Base-by-base conservation (phyloP, 352 stramenopile genomes). In the Hyaloperonospora brassicae region DNA sequence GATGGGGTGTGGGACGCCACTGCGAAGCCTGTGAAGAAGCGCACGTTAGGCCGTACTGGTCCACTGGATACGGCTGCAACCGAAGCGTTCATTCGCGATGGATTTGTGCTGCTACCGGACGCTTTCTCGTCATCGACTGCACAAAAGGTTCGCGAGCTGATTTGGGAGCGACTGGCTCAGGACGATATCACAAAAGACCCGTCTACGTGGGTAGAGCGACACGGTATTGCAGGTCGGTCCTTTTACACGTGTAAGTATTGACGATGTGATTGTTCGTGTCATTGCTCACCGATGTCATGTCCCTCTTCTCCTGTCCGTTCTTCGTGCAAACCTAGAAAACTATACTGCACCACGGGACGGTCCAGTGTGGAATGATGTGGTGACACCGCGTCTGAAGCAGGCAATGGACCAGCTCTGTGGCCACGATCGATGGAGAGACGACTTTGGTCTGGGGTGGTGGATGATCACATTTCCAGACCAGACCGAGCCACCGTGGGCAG, bases 381-480 rank as follows among this genome's bases (percentile, higher is more conserved):
- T 86, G 47, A 76, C 74, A 1, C 50, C 53, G 3, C 65, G 64
- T 40, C 62, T 91, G 25, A 66, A 70, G 23, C 40, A 23, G 27
- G 84, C 84, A 10, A 58, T 93, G 25, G 73, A 91, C 49, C 81
- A 93, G 47, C 51, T 91, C 11, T 86, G 79, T n/a, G 84, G 84
- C 7, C 45, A 57, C n/a, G 62, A 64, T 12, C 56, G 64, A 7
- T 93, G 79, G 79, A 56, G 84, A 35, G 55, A 34, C 4, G 27
- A 72, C 21, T 84, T 93, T 46, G 78, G 74, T n/a, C 82, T 83
- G 31, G 84, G 84, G 13, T 92, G 81, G 84, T 92, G 82, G 84
- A 84, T 89, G 55, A 57, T 92, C 48, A 92, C 84, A 31, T 93
- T 92, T 51, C 80, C 82, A 7, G 58, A 69, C 4, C 75, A 84